Evolutionary conservation across 2,329 filamentous ascomycete genomes (phyloP).

Genomic region (Monilinia aucupariae): DNA sequence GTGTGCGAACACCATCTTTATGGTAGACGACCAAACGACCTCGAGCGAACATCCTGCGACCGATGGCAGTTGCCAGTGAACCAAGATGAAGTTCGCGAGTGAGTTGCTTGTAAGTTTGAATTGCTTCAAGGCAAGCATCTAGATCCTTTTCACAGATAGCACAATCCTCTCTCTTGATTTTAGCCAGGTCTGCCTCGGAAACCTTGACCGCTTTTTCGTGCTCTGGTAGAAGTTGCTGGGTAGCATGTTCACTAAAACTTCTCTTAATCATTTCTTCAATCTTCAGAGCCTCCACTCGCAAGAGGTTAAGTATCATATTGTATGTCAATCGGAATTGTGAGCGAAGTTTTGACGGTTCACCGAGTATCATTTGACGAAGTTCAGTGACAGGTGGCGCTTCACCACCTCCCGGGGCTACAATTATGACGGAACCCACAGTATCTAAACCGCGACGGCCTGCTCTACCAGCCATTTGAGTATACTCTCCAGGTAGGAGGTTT

Average conservation of each 20-base stretch:
- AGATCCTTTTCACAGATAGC: slow-evolving; percentile 74
- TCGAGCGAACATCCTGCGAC: slow-evolving; percentile 69
- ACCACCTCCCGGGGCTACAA: slow-evolving; percentile 73
- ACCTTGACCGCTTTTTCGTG: slow-evolving; percentile 92
- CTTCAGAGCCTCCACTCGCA: slow-evolving; percentile 92
- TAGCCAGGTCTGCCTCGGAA: slow-evolving; percentile 85
- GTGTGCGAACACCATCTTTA: slow-evolving; percentile 75
- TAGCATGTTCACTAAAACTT: slow-evolving; percentile 97
- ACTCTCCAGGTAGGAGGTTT: slow-evolving; percentile 88
- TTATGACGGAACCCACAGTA: slow-evolving; percentile 87
- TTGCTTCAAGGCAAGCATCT: slow-evolving; percentile 73
- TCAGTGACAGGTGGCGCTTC: slow-evolving; percentile 83
- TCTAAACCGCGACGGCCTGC: slow-evolving; percentile 91
- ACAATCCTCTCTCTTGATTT: slow-evolving; percentile 82
- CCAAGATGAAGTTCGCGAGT: slow-evolving; percentile 75
- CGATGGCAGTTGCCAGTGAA: slow-evolving; percentile 73
- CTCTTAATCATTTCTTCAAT: slow-evolving; percentile 99
- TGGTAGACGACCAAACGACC: slow-evolving; percentile 80
- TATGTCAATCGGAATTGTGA: slow-evolving; percentile 97
- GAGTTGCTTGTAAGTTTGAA: slow-evolving; percentile 73
- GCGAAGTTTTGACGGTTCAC: slow-evolving; percentile 87
- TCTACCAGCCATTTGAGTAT: slow-evolving; percentile 97
- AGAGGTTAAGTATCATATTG: slow-evolving; percentile 97
- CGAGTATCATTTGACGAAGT: slow-evolving; percentile 88
- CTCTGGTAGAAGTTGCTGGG: slow-evolving; percentile 86